Evolutionary conservation across 176 grass and related monocot genomes (phyloP).

Genomic region (Alopecurus myosuroides): DNA sequence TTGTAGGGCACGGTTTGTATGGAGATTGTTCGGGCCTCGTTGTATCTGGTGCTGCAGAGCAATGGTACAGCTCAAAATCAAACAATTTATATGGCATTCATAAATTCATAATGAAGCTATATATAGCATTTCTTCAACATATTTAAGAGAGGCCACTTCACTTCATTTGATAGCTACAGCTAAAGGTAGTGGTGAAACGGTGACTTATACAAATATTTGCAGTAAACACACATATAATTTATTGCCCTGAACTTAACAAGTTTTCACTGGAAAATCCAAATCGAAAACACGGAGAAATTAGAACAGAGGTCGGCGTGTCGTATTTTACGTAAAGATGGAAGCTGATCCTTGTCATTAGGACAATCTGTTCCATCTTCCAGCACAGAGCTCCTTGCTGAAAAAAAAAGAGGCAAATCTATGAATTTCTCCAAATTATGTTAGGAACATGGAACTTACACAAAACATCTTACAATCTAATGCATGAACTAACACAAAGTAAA

Average conservation of each 20-base stretch:
- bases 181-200: not conserved
- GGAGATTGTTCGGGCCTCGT: slow-evolving; percentile 17
- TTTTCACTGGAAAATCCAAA: slow-evolving; percentile 10
- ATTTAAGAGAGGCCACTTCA: slow-evolving; percentile 10
- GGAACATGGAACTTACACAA: slow-evolving; percentile 9
- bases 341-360: slow-evolving; percentile 32
- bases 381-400: slow-evolving; percentile 16
- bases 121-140: not conserved
- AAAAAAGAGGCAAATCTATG: not conserved
- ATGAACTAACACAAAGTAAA: not conserved
- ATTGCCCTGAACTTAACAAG: not conserved
- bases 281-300: slow-evolving; percentile 4
- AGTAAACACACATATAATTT: not conserved
- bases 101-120: slow-evolving; percentile 16
- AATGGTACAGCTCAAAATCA: not conserved
- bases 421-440: not conserved
- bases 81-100: not conserved
- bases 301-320: not conserved
- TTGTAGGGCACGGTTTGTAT: slow-evolving; percentile 9
- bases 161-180: not conserved
- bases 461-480: slow-evolving; percentile 6
- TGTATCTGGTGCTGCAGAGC: slow-evolving; percentile 13
- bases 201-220: not conserved
- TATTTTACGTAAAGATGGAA: slow-evolving; percentile 37
- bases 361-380: slow-evolving; percentile 31